Evolutionary conservation across 345 rosid genomes (phyloP).

Genomic region (Erucastrum elatum): DNA sequence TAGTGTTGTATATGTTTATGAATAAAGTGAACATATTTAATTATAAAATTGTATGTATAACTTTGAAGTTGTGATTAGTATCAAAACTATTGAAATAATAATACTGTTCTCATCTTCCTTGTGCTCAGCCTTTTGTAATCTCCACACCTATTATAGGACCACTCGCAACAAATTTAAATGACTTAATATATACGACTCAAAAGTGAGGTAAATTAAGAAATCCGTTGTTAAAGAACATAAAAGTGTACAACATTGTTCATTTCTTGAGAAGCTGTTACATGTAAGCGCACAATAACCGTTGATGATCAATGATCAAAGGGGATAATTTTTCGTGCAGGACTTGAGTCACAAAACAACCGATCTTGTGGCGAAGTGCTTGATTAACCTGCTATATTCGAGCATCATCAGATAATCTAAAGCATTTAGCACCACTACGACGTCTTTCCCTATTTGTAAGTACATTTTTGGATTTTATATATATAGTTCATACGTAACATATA

Average conservation of each 20-base stretch:
- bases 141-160: conserved; percentile 20
- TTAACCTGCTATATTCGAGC: neutral
- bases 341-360: neutral
- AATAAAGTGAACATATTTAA: neutral
- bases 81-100: no score
- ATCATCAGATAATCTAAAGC: conserved; percentile 10
- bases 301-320: neutral
- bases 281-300: neutral
- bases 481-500: neutral
- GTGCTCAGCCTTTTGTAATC: conserved; percentile 16
- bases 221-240: no score
- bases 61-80: neutral
- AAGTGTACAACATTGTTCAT: conserved; percentile 13
- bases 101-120: conserved; percentile 10
- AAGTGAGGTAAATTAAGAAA: neutral
- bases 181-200: no score
- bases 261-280: neutral
- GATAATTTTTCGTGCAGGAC: neutral
- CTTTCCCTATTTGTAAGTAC: conserved; percentile 18
- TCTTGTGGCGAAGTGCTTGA: neutral
- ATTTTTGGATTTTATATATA: neutral
- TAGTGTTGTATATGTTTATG: neutral
- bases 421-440: neutral
- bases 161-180: no score
- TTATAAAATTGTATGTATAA: neutral